These are phyloP conservation scores for Euryodendron excelsum DNA, from an alignment of 148 eudicot species.

Conservation along the genomic window DNA sequence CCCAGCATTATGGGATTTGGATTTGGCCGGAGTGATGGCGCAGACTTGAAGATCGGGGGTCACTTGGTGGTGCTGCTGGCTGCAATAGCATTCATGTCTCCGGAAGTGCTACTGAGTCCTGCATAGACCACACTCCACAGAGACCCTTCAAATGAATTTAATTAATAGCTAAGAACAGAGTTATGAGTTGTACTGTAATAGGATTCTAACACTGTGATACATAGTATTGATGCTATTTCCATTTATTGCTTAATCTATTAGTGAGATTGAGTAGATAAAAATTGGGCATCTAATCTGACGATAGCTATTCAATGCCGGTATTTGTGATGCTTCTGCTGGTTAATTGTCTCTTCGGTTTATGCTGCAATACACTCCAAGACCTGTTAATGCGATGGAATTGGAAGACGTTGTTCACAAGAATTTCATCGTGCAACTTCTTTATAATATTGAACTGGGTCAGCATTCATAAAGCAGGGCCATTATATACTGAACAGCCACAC, in stretches of 20 bases:
- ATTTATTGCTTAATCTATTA: not conserved
- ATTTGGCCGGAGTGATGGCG: conserved; percentile 22
- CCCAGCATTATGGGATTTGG: conserved; percentile 42
- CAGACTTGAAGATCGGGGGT: conserved; percentile 4
- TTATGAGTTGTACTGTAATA: not conserved
- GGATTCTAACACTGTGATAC: not conserved
- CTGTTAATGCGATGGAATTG: too few relatives aligned
- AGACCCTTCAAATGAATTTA: not conserved
- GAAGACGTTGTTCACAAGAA: too few relatives aligned
- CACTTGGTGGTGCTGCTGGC: not conserved
- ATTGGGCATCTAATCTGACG: too few relatives aligned
- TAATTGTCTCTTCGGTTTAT: too few relatives aligned
- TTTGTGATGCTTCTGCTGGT: too few relatives aligned
- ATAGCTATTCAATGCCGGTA: too few relatives aligned
- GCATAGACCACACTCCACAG: conserved; percentile 2
- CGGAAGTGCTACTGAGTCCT: not conserved
- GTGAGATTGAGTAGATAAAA: too few relatives aligned
- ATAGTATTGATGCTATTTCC: not conserved
- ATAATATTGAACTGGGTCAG: too few relatives aligned
- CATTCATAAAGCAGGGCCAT: too few relatives aligned
- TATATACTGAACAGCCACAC: too few relatives aligned
- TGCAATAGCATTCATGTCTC: not conserved
- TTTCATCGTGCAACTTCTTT: too few relatives aligned
- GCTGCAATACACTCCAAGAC: too few relatives aligned
- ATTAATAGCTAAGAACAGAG: not conserved